Base-by-base conservation (phyloP, 2,329 filamentous ascomycete species). In the Phaeomoniella chlamydospora region DNA sequence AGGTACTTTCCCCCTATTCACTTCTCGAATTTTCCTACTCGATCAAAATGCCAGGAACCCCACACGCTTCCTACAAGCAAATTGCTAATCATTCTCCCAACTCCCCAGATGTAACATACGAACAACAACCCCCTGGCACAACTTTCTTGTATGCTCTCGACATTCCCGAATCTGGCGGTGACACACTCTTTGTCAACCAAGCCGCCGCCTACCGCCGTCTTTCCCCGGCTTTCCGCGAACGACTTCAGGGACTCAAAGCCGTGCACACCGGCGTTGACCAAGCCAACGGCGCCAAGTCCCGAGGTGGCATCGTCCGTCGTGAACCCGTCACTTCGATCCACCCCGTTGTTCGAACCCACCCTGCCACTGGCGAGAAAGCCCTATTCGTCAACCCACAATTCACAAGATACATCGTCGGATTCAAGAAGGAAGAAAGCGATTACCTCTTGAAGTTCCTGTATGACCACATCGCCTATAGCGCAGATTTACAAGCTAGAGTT, bases 131-230 rank as follows among this genome's bases (percentile, higher is more conserved):
- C 2, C 85, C 87, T 0, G 84, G 85, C 18, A 94, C 85, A 0
- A 93, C 87, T 0, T 92, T 94, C 58, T 59, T 94, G 22, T 93
- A 92, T 52, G 68, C 86, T 34, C 70, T 94, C n/a, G 85, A 94
- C 51, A 77, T 73, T 31, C 86, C 86, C 1, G 66, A 72, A 29
- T 77, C 74, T 1, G 86, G 86, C 22, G 87, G 86, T 33, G 86
- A 94, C 52, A 94, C 86, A 0, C 62, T 92, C 3, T 94, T 93
- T 49, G 74, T 69, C 32, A 80, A 92, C 52, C 74, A 80, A 46
- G 84, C 68, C 0, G 79, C 81, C 55, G 86, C 87, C 1, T 94
- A 94, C 54, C 72, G 76, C 42, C 70, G 86, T 4, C 68, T 94
- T 2, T 86, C 78, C 37, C 81, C 83, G 0, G 70, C 74, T 29